Evolutionary conservation across 805 yeast species (phyloP), one percentile per base, ranked within the genome.

Genomic region (Metschnikowia santaceciliae): DNA sequence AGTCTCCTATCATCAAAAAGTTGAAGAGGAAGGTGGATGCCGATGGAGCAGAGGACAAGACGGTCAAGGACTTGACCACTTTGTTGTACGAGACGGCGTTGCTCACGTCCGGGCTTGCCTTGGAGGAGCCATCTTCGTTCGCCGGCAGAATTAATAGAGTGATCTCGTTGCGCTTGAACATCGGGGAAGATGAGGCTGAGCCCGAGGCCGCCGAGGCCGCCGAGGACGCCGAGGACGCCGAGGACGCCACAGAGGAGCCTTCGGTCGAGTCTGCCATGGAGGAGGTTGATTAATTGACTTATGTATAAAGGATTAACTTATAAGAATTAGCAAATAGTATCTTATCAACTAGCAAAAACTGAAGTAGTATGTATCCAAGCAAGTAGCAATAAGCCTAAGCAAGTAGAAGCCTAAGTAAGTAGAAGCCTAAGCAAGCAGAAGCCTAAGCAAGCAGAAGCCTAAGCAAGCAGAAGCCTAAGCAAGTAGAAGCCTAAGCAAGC

Each of bases 101-200:
- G 74, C 83, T 94, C 72, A 94, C 98, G 51, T 94, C 99, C 59
- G 99, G 99, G 76, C 94, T 94, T 91, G 79, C 97, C 62, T 84
- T 94, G 71, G 99, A 94, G 68, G 99, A 94, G 80, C 99, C 99
- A 80, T 84, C 87, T 69, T 85, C 97, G 50, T 94, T 94, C 69
- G 98, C 99, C 65, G 77, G 88, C 66, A 90, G 99, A 83, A 92
- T 94, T 76, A 94, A 94, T 87, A 88, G 98, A 78, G 85, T 94
- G 76, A 92, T 94, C 68, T 88, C 98, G 51, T 84, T 94, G 68
- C 99, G 99, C 76, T 86, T 94, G 73, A 91, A 94, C 86, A 90
- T 94, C 68, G 99, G 94, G 67, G 97, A 90, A 74, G 90, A 84
- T 34, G 89, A 84, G 67, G 82, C 71, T 60, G 74, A 62, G 48